These are phyloP conservation scores for Alternaria sp. DNA, from an alignment of 2,329 filamentous ascomycete genomes.

Conservation along the genomic window DNA sequence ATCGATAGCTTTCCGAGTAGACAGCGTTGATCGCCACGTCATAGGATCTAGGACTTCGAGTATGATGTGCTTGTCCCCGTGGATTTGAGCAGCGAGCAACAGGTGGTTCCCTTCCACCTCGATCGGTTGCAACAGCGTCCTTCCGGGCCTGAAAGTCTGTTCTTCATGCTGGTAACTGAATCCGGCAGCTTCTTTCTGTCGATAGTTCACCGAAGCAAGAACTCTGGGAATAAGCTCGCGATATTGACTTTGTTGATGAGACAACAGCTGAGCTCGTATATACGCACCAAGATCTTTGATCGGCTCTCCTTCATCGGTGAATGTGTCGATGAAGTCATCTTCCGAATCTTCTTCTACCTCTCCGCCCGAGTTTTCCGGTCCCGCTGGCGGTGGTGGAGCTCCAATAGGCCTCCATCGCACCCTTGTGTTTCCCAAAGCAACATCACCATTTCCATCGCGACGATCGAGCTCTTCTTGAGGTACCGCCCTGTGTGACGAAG, in stretches of 20 bases:
- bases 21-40: slow-evolving; percentile 1
- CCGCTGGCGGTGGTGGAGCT: not conserved
- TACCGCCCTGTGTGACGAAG: not conserved
- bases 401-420: not conserved
- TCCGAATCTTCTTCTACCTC: not conserved
- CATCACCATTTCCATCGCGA: slow-evolving; percentile 2
- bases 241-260: not conserved
- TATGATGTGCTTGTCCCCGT: slow-evolving; percentile 1
- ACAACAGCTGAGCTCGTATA: not conserved
- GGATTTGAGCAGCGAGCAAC: not conserved
- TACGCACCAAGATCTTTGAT: not conserved
- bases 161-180: slow-evolving; percentile 9
- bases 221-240: slow-evolving; percentile 11
- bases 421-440: not conserved
- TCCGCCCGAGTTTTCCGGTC: not conserved
- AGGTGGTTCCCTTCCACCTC: not conserved
- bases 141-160: slow-evolving; percentile 4
- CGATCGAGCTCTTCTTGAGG: not conserved
- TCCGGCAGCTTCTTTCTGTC: slow-evolving; percentile 4
- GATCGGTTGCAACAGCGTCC: slow-evolving; percentile 4
- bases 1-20: not conserved
- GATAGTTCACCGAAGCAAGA: slow-evolving; percentile 10
- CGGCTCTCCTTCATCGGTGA: not conserved
- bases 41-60: slow-evolving; percentile 14
- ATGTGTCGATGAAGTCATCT: slow-evolving; percentile 4